Percentiles rank a stretch among this genome's conserved stretches.
phyloP scores from a whole-genome alignment of 176 grass and related monocot genomes.

The Calamus simplicifolius region DNA sequence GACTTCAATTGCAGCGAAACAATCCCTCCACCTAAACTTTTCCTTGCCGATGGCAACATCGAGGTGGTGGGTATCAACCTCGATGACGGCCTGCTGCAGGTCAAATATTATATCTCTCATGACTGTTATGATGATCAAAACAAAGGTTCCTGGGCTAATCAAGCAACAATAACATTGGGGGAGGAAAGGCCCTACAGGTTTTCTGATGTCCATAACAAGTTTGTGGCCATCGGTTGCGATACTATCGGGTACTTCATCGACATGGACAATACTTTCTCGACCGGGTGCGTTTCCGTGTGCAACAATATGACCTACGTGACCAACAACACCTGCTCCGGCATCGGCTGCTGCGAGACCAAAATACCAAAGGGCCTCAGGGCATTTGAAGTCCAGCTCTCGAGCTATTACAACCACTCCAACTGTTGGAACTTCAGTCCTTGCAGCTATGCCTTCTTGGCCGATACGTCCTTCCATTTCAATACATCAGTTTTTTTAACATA shows the following conservation, averaged over 20 bases:
- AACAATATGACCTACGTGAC: neutral
- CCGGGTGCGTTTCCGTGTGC: conserved; percentile 13
- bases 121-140: too few relatives aligned
- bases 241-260: neutral
- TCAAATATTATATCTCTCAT: too few relatives aligned
- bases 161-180: too few relatives aligned
- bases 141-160: too few relatives aligned
- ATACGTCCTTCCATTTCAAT: conserved; percentile 7
- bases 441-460: conserved; percentile 19
- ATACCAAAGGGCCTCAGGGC: conserved; percentile 13
- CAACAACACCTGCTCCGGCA: conserved; percentile 13
- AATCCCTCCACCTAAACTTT: neutral
- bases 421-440: conserved; percentile 21
- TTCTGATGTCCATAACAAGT: conserved; percentile 24
- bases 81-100: neutral
- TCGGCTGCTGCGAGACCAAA: conserved; percentile 26
- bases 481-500: conserved; percentile 4
- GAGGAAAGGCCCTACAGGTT: neutral
- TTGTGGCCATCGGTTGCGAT: conserved; percentile 22
- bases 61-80: neutral
- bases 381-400: neutral
- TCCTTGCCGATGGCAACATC: neutral
- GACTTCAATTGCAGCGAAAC: neutral
- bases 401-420: neutral
- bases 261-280: neutral